Evolutionary conservation across 176 grass and related monocot species (phyloP), one percentile per base, ranked within the genome.

Genomic region (Secale cereale): DNA sequence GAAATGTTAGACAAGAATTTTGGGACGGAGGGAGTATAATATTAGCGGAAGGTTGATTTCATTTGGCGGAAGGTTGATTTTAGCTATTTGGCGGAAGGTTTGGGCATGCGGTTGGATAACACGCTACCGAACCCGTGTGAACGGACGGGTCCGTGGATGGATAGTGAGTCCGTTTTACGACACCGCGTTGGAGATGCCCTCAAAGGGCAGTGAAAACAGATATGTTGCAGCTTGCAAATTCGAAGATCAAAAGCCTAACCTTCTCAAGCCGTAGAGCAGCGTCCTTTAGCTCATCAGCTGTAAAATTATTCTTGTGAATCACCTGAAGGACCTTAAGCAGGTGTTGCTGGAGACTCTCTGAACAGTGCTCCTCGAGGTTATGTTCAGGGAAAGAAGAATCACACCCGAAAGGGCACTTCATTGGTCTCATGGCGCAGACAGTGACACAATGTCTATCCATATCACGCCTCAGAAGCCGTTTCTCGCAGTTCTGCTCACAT

Each of bases 381-480:
- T 72, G 32, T 59, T 91, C 87, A 45, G 88, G 73, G 36, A 94
- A 93, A 1, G 93, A 90, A 0, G 85, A 93, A 33, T 95, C 93
- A 30, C 95, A 98, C 0, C 91, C 91, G 1, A 98, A 98, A 35
- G 91, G 91, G 77, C 95, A 98, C 20, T 95, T 98, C 71, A 95
- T 89, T 61, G 92, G 77, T 87, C 90, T 94, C 95, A 93, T 92
- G 19, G 89, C 50, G 82, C 95, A 98, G 15, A 93, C 89, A 4
- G 93, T 98, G 45, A 98, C 91, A 25, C 95, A 98, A 20, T 98
- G 95, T 11, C 91, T 84, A 43, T 98, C 95, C 95, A 95, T 98
- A 37, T 98, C 95, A 30, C 83, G 78, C 68, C 95, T 90, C 39
- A 92, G 30, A 30, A 98, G 83, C 26, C 59, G 78, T 83, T 90